Evolutionary conservation across 805 yeast species (phyloP).

Genomic region (Ogataea pignaliae): DNA sequence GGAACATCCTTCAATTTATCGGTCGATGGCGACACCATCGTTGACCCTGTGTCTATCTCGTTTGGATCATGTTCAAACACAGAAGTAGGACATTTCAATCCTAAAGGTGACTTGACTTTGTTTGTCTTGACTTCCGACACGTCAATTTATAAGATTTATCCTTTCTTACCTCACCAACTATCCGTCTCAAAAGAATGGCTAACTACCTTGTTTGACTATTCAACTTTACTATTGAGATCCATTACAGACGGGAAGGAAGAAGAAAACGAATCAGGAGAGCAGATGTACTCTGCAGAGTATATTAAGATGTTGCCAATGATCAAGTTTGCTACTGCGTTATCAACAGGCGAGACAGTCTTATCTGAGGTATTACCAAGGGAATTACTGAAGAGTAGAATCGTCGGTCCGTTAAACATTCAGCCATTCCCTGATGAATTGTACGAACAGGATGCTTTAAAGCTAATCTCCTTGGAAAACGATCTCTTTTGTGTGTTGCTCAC

Average conservation of each 20-base stretch:
- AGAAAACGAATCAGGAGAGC: conserved; percentile 17
- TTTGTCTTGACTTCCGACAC: conserved; percentile 51
- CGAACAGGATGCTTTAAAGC: conserved; percentile 34
- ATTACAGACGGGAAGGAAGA: no score
- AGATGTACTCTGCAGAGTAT: neutral
- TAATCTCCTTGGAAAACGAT: conserved; percentile 23
- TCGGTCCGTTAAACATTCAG: conserved; percentile 48
- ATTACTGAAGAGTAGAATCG: conserved; percentile 19
- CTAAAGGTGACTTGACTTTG: conserved; percentile 46
- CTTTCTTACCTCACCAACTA: conserved; percentile 53
- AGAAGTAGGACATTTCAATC: conserved; percentile 11
- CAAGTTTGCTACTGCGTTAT: conserved; percentile 21
- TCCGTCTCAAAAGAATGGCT: conserved; percentile 32
- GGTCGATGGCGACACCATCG: conserved; percentile 6
- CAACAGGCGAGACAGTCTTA: conserved; percentile 9
- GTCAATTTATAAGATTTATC: conserved; percentile 56
- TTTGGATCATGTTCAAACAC: conserved; percentile 37
- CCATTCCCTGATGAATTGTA: conserved; percentile 57
- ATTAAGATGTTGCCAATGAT: conserved; percentile 15
- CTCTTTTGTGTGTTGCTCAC: conserved; percentile 19
- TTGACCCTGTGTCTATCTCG: conserved; percentile 37
- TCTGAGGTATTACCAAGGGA: conserved; percentile 13
- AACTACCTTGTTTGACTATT: conserved; percentile 23
- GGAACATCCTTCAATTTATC: conserved; percentile 14
- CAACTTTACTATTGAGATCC: conserved; percentile 14